A percentile compares a stretch with the other conserved stretches of the same genome.
These are phyloP conservation scores for Hortiboletus rubellus DNA, from an alignment of 1,284 basidiomycete species.

Conservation along the genomic window DNA sequence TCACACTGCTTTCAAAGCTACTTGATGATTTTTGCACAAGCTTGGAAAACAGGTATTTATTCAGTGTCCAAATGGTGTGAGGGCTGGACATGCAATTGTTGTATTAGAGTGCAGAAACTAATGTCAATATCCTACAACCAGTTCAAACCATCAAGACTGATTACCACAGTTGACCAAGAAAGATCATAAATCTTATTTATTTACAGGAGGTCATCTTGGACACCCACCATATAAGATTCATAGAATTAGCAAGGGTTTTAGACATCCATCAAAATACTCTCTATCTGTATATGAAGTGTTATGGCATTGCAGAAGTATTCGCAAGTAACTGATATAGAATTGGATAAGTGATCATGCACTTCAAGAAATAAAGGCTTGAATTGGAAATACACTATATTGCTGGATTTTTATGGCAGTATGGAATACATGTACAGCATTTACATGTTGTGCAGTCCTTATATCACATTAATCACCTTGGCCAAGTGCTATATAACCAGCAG, in stretches of 20 bases:
- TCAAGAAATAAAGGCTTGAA: background rate
- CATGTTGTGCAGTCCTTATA: background rate
- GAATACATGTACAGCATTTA: background rate
- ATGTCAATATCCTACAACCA: background rate
- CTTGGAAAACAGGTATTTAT: background rate
- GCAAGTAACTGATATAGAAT: background rate
- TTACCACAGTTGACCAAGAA: background rate
- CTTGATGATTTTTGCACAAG: background rate
- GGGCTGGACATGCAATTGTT: too few species aligned
- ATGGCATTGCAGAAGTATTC: background rate
- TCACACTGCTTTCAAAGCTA: background rate
- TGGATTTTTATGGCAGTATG: background rate
- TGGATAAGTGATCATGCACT: background rate
- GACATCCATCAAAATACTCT: background rate
- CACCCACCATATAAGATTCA: background rate
- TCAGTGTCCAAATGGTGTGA: background rate
- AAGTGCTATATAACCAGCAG: slow-evolving; percentile 1
- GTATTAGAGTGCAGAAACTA: background rate
- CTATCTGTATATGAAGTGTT: background rate
- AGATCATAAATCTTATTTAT: background rate
- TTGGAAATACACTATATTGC: background rate
- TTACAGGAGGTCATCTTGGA: background rate
- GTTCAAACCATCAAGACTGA: background rate
- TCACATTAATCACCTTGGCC: slow-evolving; percentile 22
- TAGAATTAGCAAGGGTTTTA: background rate